Evolutionary conservation across 345 rosid genomes (phyloP).

Genomic region (Syzygium oleosum): DNA sequence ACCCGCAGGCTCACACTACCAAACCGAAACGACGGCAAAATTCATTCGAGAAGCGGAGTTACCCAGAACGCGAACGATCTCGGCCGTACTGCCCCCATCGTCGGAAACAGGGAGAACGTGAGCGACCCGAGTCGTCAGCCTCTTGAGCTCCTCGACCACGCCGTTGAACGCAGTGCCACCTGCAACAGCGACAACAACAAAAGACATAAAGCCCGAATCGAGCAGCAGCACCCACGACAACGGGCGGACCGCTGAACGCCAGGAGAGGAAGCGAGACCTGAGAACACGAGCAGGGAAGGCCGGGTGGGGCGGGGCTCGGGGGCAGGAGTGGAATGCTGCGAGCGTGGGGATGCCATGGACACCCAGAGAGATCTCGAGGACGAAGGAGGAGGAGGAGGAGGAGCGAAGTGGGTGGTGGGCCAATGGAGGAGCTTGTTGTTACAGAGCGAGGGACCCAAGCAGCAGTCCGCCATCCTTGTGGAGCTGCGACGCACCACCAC

Average conservation of each 20-base stretch:
- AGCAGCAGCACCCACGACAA: too few relatives aligned
- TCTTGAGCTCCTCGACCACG: slow-evolving; percentile 87
- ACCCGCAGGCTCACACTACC: neutral
- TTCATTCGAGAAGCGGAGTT: neutral
- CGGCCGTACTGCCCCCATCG: slow-evolving; percentile 98
- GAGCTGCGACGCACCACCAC: neutral
- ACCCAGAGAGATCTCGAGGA: neutral
- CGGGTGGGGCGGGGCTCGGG: slow-evolving; percentile 27
- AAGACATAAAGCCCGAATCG: neutral
- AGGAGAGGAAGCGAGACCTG: slow-evolving; percentile 27
- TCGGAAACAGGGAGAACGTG: slow-evolving; percentile 96
- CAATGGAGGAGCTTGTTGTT: neutral
- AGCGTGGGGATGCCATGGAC: neutral
- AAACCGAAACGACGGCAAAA: neutral
- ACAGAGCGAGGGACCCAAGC: slow-evolving; percentile 23
- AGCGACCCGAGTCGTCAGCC: slow-evolving; percentile 68
- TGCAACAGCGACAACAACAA: slow-evolving; percentile 8
- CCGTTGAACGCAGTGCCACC: slow-evolving; percentile 98
- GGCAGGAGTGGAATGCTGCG: slow-evolving; percentile 1
- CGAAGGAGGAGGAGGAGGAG: slow-evolving; percentile 5
- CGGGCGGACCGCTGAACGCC: neutral
- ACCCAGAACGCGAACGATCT: slow-evolving; percentile 96
- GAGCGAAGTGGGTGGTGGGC: slow-evolving; percentile 6
- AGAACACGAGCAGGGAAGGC: slow-evolving; percentile 89
- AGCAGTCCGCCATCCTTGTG: slow-evolving; percentile 43